These are phyloP conservation scores for Metschnikowia sp. DNA, from an alignment of 805 yeast species.

Conservation along the genomic window DNA sequence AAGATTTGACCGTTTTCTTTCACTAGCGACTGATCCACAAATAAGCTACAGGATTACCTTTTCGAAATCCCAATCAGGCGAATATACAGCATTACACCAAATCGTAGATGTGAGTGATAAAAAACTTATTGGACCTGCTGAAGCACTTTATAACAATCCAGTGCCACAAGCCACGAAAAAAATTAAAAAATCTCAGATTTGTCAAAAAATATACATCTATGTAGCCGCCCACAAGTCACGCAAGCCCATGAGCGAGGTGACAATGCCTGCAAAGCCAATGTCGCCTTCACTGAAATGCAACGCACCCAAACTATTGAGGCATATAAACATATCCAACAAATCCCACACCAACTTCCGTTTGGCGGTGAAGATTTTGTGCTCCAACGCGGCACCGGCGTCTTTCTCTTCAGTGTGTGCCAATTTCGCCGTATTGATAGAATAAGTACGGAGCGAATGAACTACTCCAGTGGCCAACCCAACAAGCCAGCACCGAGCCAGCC, in stretches of 20 bases:
- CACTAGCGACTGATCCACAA: too few species aligned
- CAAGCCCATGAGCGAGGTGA: constrained; percentile 77
- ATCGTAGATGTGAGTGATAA: too few species aligned
- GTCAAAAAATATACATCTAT: neutral
- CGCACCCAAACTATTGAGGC: constrained; percentile 61
- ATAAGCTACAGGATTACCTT: too few species aligned
- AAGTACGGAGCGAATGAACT: constrained; percentile 53
- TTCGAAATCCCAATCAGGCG: too few species aligned
- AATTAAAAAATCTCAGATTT: too few species aligned
- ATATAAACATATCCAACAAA: constrained; percentile 69
- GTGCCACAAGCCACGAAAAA: too few species aligned
- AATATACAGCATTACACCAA: too few species aligned
- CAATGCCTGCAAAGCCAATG: constrained; percentile 78
- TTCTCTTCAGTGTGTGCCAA: constrained; percentile 23
- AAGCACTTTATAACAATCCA: too few species aligned
- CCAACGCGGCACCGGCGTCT: constrained; percentile 34
- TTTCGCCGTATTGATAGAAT: constrained; percentile 44
- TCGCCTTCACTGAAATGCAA: constrained; percentile 70
- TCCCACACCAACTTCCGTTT: constrained; percentile 73
- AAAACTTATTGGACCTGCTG: too few species aligned
- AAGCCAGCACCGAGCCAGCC: constrained; percentile 75
- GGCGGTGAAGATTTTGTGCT: constrained; percentile 45
- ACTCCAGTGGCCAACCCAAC: constrained; percentile 64
- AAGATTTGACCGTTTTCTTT: too few species aligned
- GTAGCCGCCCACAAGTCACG: constrained; percentile 65